Percentiles rank a stretch among this genome's conserved stretches.
phyloP scores from a whole-genome alignment of 164 flowering plant genomes.

The Berberis vulgaris region DNA sequence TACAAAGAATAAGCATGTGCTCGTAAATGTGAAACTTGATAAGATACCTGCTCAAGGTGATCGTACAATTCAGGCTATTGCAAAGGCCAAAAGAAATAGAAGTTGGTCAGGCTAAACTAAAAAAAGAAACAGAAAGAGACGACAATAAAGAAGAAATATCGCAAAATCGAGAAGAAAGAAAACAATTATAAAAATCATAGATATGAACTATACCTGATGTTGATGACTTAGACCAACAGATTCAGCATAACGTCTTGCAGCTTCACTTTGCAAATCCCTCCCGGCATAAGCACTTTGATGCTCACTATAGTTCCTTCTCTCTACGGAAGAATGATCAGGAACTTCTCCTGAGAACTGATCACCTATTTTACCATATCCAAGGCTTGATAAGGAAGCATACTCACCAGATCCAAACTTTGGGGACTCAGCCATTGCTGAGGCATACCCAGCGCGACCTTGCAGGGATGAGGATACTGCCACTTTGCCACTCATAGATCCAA shows the following conservation, averaged over 20 bases:
- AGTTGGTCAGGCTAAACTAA: background rate
- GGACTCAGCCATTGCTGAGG: slow-evolving; percentile 46
- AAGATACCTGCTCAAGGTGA: slow-evolving; percentile 52
- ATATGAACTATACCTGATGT: slow-evolving; percentile 38
- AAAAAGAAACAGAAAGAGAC: background rate
- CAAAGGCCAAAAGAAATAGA: slow-evolving; percentile 5
- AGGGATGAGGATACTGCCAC: slow-evolving; percentile 42
- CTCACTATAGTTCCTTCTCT: slow-evolving; percentile 62
- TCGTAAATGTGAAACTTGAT: background rate
- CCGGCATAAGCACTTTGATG: slow-evolving; percentile 52
- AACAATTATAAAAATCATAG: background rate
- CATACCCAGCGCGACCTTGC: slow-evolving; percentile 63
- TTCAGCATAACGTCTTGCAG: slow-evolving; percentile 55
- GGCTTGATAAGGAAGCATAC: slow-evolving; percentile 54
- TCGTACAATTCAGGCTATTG: slow-evolving; percentile 57
- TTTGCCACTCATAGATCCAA: slow-evolving; percentile 41
- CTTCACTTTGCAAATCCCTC: slow-evolving; percentile 56
- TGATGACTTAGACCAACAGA: slow-evolving; percentile 55
- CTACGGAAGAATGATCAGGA: slow-evolving; percentile 59
- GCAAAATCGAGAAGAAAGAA: background rate
- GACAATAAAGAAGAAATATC: background rate
- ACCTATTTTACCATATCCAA: slow-evolving; percentile 57
- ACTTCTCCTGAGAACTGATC: slow-evolving; percentile 51
- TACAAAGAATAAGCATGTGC: background rate
- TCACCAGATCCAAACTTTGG: slow-evolving; percentile 55